Evolutionary conservation across 805 yeast genomes (phyloP).

Genomic region (Metschnikowia lochheadii): DNA sequence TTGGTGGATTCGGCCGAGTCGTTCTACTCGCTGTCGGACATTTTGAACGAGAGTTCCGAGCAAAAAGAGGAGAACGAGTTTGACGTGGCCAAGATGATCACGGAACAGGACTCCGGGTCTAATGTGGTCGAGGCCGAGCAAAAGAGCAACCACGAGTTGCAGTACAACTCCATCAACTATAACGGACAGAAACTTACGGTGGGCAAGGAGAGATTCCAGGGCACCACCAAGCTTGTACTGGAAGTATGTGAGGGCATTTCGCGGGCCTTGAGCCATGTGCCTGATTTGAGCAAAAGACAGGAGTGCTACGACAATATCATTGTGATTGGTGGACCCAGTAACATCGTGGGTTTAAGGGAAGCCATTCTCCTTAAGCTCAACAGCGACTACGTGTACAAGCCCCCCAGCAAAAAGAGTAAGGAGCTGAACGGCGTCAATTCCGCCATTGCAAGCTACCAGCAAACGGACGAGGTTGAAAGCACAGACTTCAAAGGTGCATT

Average conservation of each 20-base stretch:
- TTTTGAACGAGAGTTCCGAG: conserved; percentile 17
- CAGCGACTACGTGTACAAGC: conserved; percentile 48
- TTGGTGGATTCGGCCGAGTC: conserved; percentile 65
- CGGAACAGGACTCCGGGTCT: conserved; percentile 49
- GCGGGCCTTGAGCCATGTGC: conserved; percentile 50
- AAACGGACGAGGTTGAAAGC: conserved; percentile 32
- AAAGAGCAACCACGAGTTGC: conserved; percentile 63
- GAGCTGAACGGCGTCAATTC: conserved; percentile 30
- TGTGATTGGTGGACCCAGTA: conserved; percentile 72
- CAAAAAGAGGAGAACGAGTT: conserved; percentile 59
- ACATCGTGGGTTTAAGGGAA: conserved; percentile 72
- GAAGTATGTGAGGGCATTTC: conserved; percentile 53
- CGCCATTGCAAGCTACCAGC: conserved; percentile 42
- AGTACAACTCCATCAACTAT: conserved; percentile 59
- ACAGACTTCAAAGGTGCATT: conserved; percentile 19
- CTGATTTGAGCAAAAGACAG: conserved; percentile 67
- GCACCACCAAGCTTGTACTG: conserved; percentile 58
- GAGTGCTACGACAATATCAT: conserved; percentile 82
- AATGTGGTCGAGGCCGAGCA: conserved; percentile 34
- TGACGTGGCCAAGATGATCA: conserved; percentile 86
- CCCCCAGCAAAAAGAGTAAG: conserved; percentile 25
- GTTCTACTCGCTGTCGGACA: conserved; percentile 56
- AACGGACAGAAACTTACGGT: conserved; percentile 58
- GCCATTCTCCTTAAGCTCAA: conserved; percentile 58
- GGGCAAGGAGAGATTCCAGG: conserved; percentile 90